phyloP scores from a whole-genome alignment of 2,329 filamentous ascomycete genomes.

The Juglanconis oblonga region DNA sequence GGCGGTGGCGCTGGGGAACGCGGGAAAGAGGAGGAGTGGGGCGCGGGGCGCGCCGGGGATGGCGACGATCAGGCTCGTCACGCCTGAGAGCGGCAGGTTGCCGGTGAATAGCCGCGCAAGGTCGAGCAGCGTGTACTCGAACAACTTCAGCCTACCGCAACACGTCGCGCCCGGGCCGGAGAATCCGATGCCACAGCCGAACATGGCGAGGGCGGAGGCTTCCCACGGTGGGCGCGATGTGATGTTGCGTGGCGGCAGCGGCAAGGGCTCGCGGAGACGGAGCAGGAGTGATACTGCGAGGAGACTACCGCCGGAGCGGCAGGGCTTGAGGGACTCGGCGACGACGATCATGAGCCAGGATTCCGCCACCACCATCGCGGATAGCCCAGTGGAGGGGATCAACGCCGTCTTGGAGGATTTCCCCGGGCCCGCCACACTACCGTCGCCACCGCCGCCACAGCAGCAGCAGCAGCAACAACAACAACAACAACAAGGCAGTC shows the following conservation, averaged over 20 bases:
- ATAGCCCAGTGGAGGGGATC: constrained; percentile 19
- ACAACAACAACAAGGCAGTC: constrained; percentile 26
- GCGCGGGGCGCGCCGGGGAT: background rate
- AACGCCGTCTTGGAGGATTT: constrained; percentile 12
- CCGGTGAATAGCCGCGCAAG: constrained; percentile 24
- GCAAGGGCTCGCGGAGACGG: constrained; percentile 18
- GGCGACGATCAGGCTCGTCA: constrained; percentile 15
- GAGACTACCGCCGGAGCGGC: background rate
- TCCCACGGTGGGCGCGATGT: background rate
- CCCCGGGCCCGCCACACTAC: background rate
- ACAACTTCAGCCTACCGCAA: constrained; percentile 24
- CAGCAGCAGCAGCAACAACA: background rate
- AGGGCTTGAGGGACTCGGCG: constrained; percentile 1
- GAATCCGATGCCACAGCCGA: constrained; percentile 21
- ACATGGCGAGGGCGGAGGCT: background rate
- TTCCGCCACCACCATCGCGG: constrained; percentile 38
- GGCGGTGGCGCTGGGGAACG: constrained; percentile 24
- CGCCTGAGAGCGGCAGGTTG: constrained; percentile 14
- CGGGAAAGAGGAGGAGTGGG: background rate
- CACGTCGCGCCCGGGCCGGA: constrained; percentile 17
- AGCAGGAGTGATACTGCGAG: background rate
- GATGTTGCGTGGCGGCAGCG: constrained; percentile 18
- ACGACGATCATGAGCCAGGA: constrained; percentile 27
- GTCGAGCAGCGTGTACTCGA: constrained; percentile 36
- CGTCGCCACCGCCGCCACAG: background rate